Conservation (phyloP, 768 basidiomycete genomes). For the Suillus discolor region DNA sequence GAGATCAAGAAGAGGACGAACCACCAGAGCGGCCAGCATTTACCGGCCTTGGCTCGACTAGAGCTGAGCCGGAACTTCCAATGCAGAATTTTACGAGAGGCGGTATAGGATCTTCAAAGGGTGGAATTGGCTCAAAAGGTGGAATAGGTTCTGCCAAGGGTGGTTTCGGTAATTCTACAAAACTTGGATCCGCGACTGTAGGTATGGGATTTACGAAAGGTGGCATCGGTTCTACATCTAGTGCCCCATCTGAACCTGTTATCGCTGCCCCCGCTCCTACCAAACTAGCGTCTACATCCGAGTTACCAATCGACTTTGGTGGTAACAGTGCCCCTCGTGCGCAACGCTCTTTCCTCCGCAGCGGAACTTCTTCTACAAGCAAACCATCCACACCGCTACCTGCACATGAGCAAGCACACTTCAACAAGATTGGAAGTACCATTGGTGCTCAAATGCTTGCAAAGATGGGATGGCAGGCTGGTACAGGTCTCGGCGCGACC, state of each 20-base stretch:
- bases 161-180: conserved; percentile 28
- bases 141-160: conserved; percentile 37
- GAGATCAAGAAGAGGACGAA: conserved; percentile 49
- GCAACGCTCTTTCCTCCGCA: conserved; percentile 59
- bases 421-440: conserved; percentile 70
- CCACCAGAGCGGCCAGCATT: conserved; percentile 37
- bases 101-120: conserved; percentile 36
- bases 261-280: conserved; percentile 28
- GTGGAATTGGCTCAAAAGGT: conserved; percentile 20
- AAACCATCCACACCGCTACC: conserved; percentile 54
- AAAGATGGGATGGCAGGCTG: conserved; percentile 95
- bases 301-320: conserved; percentile 42
- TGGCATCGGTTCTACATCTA: conserved; percentile 44
- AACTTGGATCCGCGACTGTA: conserved; percentile 1
- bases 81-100: conserved; percentile 23
- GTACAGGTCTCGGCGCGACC: conserved; percentile 70
- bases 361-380: conserved; percentile 47
- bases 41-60: conserved; percentile 45
- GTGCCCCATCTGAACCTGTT: conserved; percentile 24
- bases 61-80: conserved; percentile 2
- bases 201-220: conserved; percentile 38
- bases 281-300: conserved; percentile 25
- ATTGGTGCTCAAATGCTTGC: conserved; percentile 89
- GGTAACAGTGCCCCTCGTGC: conserved; percentile 27
- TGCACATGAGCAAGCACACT: conserved; percentile 74